These are phyloP conservation scores for Friedmanniomyces endolithicus DNA, from an alignment of 495 filamentous ascomycete species.

Conservation along the genomic window DNA sequence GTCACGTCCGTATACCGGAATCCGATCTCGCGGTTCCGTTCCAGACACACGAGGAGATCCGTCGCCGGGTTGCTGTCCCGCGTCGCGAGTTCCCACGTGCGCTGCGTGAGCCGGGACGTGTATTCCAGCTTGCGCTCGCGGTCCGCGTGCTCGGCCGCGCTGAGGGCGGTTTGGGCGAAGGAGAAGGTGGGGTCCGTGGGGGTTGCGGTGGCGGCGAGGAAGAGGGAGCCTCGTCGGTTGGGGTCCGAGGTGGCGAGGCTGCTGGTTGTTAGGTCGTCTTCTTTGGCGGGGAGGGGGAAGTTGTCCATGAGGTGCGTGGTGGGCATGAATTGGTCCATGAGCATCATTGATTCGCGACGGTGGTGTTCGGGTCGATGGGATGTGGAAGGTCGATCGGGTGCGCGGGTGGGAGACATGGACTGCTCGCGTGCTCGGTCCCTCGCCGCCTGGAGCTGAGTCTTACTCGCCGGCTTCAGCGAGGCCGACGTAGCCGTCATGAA, in stretches of 20 bases:
- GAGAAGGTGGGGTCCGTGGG: slow-evolving; percentile 19
- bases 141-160: slow-evolving; percentile 17
- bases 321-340: slow-evolving; percentile 33
- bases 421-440: slow-evolving; percentile 31
- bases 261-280: neutral
- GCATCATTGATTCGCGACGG: slow-evolving; percentile 29
- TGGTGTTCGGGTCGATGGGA: slow-evolving; percentile 4
- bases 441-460: slow-evolving; percentile 25
- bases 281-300: slow-evolving; percentile 8
- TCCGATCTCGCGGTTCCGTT: slow-evolving; percentile 81
- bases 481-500: slow-evolving; percentile 89
- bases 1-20: slow-evolving; percentile 97
- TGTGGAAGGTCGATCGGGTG: slow-evolving; percentile 16
- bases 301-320: slow-evolving; percentile 11
- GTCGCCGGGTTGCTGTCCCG: slow-evolving; percentile 86
- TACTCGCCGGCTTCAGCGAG: slow-evolving; percentile 41
- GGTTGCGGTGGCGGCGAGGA: slow-evolving; percentile 15
- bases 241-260: neutral
- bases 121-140: slow-evolving; percentile 39
- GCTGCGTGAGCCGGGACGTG: slow-evolving; percentile 73
- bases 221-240: neutral
- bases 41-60: slow-evolving; percentile 83
- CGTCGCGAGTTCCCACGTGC: slow-evolving; percentile 91
- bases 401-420: slow-evolving; percentile 26
- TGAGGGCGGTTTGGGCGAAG: slow-evolving; percentile 13